Conservation (phyloP, 2,329 filamentous ascomycete genomes). For the Neophaeococcomyces aloes region DNA sequence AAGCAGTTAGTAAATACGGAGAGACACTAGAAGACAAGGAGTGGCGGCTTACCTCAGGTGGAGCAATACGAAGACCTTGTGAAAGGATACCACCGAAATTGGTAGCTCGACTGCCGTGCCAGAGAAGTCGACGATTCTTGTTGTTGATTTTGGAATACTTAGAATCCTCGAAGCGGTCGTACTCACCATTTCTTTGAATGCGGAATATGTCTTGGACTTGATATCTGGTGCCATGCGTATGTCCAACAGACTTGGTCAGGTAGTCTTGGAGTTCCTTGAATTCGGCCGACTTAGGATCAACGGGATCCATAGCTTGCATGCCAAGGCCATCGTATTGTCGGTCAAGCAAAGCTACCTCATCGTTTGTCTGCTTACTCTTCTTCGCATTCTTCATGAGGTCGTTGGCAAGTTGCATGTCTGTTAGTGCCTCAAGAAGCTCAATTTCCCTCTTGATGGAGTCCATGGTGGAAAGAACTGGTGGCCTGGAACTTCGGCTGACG, state of each 20-base stretch:
- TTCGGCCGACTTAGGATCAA: constrained; percentile 51
- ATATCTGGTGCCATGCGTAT: constrained; percentile 49
- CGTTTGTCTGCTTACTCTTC: constrained; percentile 34
- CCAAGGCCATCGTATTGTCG: constrained; percentile 60
- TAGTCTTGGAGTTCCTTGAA: constrained; percentile 57
- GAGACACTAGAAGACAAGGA: background rate
- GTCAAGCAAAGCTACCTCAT: constrained; percentile 55
- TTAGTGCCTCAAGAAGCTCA: constrained; percentile 51
- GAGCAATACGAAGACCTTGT: constrained; percentile 82
- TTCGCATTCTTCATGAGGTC: constrained; percentile 63
- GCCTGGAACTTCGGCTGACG: constrained; percentile 54
- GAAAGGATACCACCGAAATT: constrained; percentile 82
- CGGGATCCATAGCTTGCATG: constrained; percentile 64
- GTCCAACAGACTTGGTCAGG: constrained; percentile 54
- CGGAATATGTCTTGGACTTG: constrained; percentile 62
- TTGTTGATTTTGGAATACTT: constrained; percentile 41
- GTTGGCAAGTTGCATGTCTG: constrained; percentile 73
- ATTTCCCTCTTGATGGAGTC: constrained; percentile 19
- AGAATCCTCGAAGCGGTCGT: constrained; percentile 54
- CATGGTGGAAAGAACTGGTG: constrained; percentile 14
- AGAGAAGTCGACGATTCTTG: constrained; percentile 66
- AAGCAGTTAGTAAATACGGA: background rate
- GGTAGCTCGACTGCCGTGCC: constrained; percentile 75
- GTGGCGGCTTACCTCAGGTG: constrained; percentile 38
- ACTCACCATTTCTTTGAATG: constrained; percentile 64